Percentiles rank a stretch among this genome's conserved stretches.
Conservation (phyloP, 2,329 filamentous ascomycete genomes). For the Alternaria alternata region DNA sequence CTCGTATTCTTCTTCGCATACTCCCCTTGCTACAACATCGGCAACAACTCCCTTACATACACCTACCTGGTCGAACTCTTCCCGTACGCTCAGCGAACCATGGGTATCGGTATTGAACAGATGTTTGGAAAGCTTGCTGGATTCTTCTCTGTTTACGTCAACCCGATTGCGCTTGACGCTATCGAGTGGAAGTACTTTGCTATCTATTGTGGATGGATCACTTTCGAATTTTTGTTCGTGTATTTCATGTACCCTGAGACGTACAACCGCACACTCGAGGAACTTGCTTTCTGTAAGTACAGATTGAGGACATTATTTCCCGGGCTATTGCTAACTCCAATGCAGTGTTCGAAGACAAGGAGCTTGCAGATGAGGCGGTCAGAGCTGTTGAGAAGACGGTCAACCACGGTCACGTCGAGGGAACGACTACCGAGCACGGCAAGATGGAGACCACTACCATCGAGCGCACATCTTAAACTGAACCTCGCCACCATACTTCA, state of each 20-base stretch:
- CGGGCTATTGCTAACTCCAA: slow-evolving; percentile 12
- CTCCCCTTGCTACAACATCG: slow-evolving; percentile 67
- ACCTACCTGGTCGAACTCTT: slow-evolving; percentile 68
- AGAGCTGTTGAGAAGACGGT: slow-evolving; percentile 48
- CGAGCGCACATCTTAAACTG: slow-evolving; percentile 27
- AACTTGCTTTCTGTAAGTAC: slow-evolving; percentile 61
- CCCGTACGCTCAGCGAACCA: slow-evolving; percentile 65
- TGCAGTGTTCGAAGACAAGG: slow-evolving; percentile 49
- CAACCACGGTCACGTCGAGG: slow-evolving; percentile 28
- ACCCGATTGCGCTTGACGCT: slow-evolving; percentile 65
- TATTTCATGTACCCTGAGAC: slow-evolving; percentile 71
- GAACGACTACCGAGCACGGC: slow-evolving; percentile 1
- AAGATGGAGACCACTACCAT: slow-evolving; percentile 7
- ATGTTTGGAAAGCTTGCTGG: slow-evolving; percentile 61
- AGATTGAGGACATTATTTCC: background rate
- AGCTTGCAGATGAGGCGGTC: slow-evolving; percentile 42
- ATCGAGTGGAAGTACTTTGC: slow-evolving; percentile 65
- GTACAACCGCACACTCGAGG: slow-evolving; percentile 63
- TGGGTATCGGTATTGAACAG: slow-evolving; percentile 67
- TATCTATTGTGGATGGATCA: slow-evolving; percentile 65
- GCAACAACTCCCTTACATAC: slow-evolving; percentile 72
- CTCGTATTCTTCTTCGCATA: slow-evolving; percentile 70
- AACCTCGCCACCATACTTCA: background rate
- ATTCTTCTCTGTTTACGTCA: slow-evolving; percentile 61
- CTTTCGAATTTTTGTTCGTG: slow-evolving; percentile 61